These are phyloP conservation scores for Patellifolia procumbens DNA, from an alignment of 179 eudicot genomes.

Conservation along the genomic window DNA sequence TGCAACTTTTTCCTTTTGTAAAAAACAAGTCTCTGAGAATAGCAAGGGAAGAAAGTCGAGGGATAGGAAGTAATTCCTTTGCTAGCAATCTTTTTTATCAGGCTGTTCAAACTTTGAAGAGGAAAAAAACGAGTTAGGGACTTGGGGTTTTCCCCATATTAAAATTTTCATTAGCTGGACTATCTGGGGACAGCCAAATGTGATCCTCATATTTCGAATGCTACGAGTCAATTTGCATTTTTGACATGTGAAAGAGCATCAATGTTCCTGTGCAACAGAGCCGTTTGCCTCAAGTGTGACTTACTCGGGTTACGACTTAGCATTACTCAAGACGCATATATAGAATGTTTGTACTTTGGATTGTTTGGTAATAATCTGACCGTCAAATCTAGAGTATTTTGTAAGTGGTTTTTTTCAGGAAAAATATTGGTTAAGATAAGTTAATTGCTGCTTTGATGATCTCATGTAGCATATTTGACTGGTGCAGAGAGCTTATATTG, in stretches of 20 bases:
- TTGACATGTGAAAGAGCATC: neutral
- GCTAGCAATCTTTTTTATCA: neutral
- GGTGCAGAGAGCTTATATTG: too few relatives aligned
- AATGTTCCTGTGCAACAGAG: neutral
- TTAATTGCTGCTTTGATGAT: neutral
- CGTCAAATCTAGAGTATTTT: neutral
- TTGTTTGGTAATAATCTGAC: neutral
- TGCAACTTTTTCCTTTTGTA: too few relatives aligned
- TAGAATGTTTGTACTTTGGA: too few relatives aligned
- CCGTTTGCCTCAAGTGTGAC: neutral
- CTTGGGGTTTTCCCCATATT: neutral
- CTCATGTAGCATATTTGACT: neutral
- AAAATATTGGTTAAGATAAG: too few relatives aligned
- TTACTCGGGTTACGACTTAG: neutral
- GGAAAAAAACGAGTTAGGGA: neutral
- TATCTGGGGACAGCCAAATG: too few relatives aligned
- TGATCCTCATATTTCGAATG: neutral
- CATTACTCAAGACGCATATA: neutral
- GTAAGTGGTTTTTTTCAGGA: neutral
- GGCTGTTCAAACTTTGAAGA: neutral
- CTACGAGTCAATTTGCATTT: neutral
- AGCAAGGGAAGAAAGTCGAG: neutral
- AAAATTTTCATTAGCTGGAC: neutral
- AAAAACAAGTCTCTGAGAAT: neutral
- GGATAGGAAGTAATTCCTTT: neutral